Base-by-base conservation (phyloP, 208 protist species). In the Angomonas desouzai region DNA sequence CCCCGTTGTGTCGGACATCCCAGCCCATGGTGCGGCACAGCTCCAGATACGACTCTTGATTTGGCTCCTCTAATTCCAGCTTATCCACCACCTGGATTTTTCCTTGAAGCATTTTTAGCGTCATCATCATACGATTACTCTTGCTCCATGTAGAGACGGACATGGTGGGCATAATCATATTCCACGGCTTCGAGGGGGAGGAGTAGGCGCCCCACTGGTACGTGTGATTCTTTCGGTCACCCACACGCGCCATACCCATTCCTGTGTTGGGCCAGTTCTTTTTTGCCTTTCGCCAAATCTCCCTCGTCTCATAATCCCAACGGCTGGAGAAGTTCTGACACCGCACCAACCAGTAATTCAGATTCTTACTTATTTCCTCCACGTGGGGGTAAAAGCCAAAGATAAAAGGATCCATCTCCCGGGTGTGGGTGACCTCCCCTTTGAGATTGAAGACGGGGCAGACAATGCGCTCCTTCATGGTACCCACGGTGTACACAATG, bases 211-310 rank as follows among this genome's bases (percentile, higher is more conserved):
- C 91, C 91, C 91, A 96, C 38, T 71, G 72, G 62, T 83, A 87
- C 9, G 61, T 58, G 62, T 89, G 79, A 69, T 91, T 89, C 57
- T 94, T 93, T 48, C 91, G 73, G 63, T 93, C 74, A 45, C 87
- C 77, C n/a, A 90, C 87, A 30, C 91, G 85, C 9, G 85, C 56
- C 85, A 96, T 91, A 58, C 91, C 91, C 77, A 92, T 91, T 27
- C 91, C 91, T n/a, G 91, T 94, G 65, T 92, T 93, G 2, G 91
- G 86, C 88, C 91, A 96, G 60, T 96, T 93, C 66, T 96, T 96
- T 73, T 93, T 93, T 18, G 87, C 85, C 58, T 83, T 83, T 30
- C 87, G 74, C 84, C 86, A 96, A 66, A 96, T 92, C 68, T 96
- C 91, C 0, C 87, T 85, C 27, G 70, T 86, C 51, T 94, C 85